Evolutionary conservation across 768 basidiomycete genomes (phyloP), one percentile per base, ranked within the genome.

Genomic region (Boletus reticuloceps): DNA sequence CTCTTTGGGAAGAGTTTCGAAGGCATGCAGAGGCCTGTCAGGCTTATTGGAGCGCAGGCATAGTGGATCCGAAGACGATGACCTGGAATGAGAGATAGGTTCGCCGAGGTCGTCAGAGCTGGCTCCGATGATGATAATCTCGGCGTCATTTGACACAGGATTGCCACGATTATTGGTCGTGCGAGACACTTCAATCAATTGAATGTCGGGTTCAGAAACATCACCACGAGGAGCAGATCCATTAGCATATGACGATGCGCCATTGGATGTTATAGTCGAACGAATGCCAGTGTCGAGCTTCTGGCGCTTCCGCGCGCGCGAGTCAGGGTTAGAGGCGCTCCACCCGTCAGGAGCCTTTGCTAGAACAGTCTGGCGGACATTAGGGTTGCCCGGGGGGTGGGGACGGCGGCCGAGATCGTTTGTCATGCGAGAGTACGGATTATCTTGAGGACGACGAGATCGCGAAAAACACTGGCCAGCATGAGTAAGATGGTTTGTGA

Each of bases 11-110:
- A 9, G 50, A 19, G 51, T 68, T 7, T 64, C 53, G 38, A 71
- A 73, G 16, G 46, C 10, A 51, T 72, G 69, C 14, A 2, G 0
- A 12, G 17, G 3, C 52, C 16, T 2, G 9, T 2, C 11, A 38
- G 17, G 38, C 38, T 39, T n/a, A 14, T 4, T 0, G n/a, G 25
- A 14, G 2, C 45, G 16, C 1, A 56, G 6, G 22, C 22, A 3
- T 49, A 66, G 2, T 38, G 68, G 68, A 46, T 72, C 70, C 11
- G 70, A 64, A 27, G 68, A 69, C 12, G 68, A 58, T 8, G 58
- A 42, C 29, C 31, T 43, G 19, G 22, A 7, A 51, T 60, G 61
- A 52, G 52, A 8, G n/a, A 73, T n/a, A 41, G 2, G 61, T 32
- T 59, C 50, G 5, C 68, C 66, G 2, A 64, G 34, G 34, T 73